Conservation (phyloP, 441 rosid genomes). For the Pelargonium fulgidum region DNA sequence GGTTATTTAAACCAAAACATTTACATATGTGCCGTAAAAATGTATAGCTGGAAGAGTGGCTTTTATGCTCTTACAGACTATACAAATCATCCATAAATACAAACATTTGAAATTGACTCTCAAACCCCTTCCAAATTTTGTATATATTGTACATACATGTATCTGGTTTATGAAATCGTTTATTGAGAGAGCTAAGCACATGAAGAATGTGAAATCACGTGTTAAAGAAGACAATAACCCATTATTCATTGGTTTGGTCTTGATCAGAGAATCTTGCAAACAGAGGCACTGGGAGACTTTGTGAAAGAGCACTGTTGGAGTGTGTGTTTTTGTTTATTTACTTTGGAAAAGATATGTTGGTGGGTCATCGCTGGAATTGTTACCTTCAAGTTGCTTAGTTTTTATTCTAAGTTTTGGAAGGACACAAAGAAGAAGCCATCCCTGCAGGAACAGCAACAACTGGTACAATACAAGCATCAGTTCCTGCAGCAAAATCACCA, state of each 20-base stretch:
- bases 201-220: not conserved
- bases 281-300: constrained; percentile 19
- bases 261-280: constrained; percentile 38
- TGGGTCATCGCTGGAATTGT: too few relatives aligned
- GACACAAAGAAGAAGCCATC: constrained; percentile 27
- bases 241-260: constrained; percentile 23
- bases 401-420: constrained; percentile 29
- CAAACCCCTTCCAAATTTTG: constrained; percentile 1
- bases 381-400: too few relatives aligned
- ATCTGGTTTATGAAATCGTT: not conserved
- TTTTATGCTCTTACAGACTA: not conserved
- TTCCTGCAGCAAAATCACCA: constrained; percentile 49
- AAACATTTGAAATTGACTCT: constrained; percentile 5
- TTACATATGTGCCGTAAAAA: not conserved
- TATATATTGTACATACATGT: constrained; percentile 3
- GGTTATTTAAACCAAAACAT: not conserved
- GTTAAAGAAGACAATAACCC: not conserved
- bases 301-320: constrained; percentile 27
- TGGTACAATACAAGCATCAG: constrained; percentile 29
- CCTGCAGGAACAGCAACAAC: constrained; percentile 30
- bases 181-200: constrained; percentile 2
- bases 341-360: constrained; percentile 44
- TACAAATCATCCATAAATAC: not conserved
- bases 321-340: constrained; percentile 22
- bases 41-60: not conserved